phyloP scores from a whole-genome alignment of 305 asterid species.

The Nicotiana rustica region DNA sequence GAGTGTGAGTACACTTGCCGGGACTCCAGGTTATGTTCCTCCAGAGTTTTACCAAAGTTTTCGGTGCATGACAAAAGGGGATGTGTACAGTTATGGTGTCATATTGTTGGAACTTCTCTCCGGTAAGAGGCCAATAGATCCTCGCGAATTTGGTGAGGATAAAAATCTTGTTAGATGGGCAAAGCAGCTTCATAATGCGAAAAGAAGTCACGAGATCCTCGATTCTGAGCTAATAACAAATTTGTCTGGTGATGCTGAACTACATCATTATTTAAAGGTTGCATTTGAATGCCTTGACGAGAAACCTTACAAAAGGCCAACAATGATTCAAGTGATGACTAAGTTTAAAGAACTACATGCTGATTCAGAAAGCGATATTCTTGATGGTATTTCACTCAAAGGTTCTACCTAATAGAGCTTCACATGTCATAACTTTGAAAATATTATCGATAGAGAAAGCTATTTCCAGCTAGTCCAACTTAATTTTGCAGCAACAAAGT shows the following conservation, averaged over 20 bases:
- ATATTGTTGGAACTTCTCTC: too few relatives aligned
- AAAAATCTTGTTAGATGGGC: too few relatives aligned
- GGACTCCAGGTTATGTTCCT: too few relatives aligned
- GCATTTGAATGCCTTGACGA: constrained; percentile 91
- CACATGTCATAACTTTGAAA: constrained; percentile 23
- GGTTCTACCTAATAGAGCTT: constrained; percentile 38
- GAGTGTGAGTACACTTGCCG: too few relatives aligned
- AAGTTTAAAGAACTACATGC: constrained; percentile 59
- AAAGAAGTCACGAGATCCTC: too few relatives aligned
- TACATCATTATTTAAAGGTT: constrained; percentile 70
- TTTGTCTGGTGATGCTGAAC: constrained; percentile 66
- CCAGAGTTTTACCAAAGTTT: too few relatives aligned
- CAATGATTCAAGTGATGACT: constrained; percentile 69
- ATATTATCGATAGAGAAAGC: constrained; percentile 26
- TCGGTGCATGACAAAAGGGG: too few relatives aligned
- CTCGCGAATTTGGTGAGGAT: too few relatives aligned
- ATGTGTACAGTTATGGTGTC: too few relatives aligned
- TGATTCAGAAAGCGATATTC: constrained; percentile 78
- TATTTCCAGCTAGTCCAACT: constrained; percentile 26
- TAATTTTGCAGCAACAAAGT: not conserved
- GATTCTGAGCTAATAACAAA: constrained; percentile 66
- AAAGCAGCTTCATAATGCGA: too few relatives aligned
- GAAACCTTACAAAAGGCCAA: constrained; percentile 78
- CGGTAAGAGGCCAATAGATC: too few relatives aligned
- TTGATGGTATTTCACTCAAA: constrained; percentile 77